Conservation (phyloP, 257 asterid genomes). For the Thymus mandschuricus region DNA sequence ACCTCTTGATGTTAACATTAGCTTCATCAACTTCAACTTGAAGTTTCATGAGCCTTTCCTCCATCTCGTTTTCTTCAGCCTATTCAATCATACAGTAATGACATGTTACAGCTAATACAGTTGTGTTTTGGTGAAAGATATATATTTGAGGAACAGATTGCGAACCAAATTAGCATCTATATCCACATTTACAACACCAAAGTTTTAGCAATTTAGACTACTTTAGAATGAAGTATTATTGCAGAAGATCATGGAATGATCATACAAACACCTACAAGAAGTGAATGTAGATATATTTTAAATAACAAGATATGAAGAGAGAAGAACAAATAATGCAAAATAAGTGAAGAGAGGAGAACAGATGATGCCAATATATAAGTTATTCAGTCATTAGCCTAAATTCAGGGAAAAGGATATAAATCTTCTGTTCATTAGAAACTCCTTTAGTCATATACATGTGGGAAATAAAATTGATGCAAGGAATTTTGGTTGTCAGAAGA, state of each 20-base stretch:
- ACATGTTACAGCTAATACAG: constrained; percentile 23
- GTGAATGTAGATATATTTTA: neutral
- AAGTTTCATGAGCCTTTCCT: constrained; percentile 60
- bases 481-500: neutral
- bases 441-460: neutral
- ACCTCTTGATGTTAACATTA: constrained; percentile 57
- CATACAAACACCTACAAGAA: neutral
- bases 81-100: constrained; percentile 41
- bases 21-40: constrained; percentile 62
- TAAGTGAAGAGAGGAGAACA: constrained; percentile 2
- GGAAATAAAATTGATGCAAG: neutral
- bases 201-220: constrained; percentile 1
- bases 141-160: neutral
- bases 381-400: neutral
- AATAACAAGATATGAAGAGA: neutral
- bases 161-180: constrained; percentile 17
- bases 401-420: neutral
- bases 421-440: neutral
- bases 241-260: neutral
- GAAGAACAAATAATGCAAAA: neutral
- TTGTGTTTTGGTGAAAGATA: neutral
- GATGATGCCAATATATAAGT: neutral
- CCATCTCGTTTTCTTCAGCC: constrained; percentile 87
- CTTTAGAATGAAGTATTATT: neutral
- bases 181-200: neutral